Evolutionary conservation across 306 rosid genomes (phyloP).

Genomic region (Geum urbanum): DNA sequence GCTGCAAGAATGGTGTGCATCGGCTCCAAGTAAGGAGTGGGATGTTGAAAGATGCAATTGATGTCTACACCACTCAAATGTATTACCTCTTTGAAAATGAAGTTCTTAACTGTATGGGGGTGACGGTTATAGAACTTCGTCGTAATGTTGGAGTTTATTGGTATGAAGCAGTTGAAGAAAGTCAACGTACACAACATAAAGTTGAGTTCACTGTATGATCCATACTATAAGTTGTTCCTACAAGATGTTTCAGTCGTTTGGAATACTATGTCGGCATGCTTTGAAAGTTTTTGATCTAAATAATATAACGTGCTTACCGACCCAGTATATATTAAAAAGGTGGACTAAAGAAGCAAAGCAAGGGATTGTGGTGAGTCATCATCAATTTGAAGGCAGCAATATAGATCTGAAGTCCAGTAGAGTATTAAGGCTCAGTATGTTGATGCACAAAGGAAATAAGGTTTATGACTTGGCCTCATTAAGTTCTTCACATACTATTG

Average conservation of each 20-base stretch:
- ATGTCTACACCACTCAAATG: slow-evolving; percentile 10
- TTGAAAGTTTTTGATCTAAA: slow-evolving; percentile 22
- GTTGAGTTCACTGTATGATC: slow-evolving; percentile 4
- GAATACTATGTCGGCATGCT: slow-evolving; percentile 27
- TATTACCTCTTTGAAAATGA: slow-evolving; percentile 16
- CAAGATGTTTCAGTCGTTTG: slow-evolving; percentile 9
- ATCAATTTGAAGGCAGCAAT: neutral
- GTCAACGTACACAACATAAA: slow-evolving; percentile 3
- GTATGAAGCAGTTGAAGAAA: slow-evolving; percentile 16
- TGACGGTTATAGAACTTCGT: slow-evolving; percentile 10
- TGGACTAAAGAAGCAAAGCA: slow-evolving; percentile 29
- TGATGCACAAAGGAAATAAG: neutral
- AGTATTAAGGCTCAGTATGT: neutral
- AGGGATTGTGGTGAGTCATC: neutral
- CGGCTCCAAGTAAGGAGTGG: neutral
- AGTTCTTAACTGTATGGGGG: slow-evolving; percentile 11
- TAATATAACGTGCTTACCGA: slow-evolving; percentile 18
- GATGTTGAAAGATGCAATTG: slow-evolving; percentile 20
- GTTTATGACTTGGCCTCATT: neutral
- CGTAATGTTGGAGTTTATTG: neutral
- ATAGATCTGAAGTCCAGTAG: neutral
- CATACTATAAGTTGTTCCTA: slow-evolving; percentile 16
- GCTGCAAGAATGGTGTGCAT: neutral
- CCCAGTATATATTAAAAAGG: slow-evolving; percentile 19
- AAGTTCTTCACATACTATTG: neutral